A percentile compares a stretch with the other conserved stretches of the same genome.
phyloP scores from a whole-genome alignment of 2,329 filamentous ascomycete species.

The Colletotrichum phormii region DNA sequence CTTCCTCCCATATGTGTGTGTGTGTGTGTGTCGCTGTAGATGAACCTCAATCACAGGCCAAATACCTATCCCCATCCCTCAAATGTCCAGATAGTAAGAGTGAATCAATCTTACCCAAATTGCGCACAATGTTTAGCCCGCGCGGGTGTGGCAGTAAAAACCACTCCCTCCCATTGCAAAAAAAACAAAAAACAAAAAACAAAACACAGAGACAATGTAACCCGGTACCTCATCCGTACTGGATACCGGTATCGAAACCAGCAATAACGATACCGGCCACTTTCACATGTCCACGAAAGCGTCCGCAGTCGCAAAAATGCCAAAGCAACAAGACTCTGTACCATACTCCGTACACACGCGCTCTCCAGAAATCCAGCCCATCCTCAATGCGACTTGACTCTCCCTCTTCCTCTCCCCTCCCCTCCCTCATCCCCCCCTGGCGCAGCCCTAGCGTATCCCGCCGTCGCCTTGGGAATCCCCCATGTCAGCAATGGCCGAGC shows the following conservation, averaged over 20 bases:
- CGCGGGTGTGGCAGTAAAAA: background rate
- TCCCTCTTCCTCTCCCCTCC: too few relatives aligned
- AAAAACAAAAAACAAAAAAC: too few relatives aligned
- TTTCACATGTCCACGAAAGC: constrained; percentile 21
- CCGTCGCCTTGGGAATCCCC: background rate
- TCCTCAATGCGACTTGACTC: background rate
- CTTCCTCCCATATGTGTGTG: too few relatives aligned
- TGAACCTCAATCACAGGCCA: background rate
- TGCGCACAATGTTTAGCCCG: background rate
- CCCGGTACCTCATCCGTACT: too few relatives aligned
- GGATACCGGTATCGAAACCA: background rate
- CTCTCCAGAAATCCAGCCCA: background rate
- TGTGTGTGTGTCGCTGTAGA: too few relatives aligned
- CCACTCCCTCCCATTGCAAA: background rate
- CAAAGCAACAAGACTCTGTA: too few relatives aligned
- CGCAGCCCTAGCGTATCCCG: constrained; percentile 3
- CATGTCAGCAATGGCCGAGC: constrained; percentile 2
- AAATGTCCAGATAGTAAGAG: background rate
- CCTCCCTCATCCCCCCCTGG: background rate
- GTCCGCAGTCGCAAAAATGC: too few relatives aligned
- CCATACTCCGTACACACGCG: too few relatives aligned
- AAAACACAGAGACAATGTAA: too few relatives aligned
- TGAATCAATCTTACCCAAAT: background rate
- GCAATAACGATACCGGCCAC: constrained; percentile 14
- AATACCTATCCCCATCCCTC: background rate